Evolutionary conservation across 345 rosid species (phyloP).

Genomic region (Eutrema yunnanense): DNA sequence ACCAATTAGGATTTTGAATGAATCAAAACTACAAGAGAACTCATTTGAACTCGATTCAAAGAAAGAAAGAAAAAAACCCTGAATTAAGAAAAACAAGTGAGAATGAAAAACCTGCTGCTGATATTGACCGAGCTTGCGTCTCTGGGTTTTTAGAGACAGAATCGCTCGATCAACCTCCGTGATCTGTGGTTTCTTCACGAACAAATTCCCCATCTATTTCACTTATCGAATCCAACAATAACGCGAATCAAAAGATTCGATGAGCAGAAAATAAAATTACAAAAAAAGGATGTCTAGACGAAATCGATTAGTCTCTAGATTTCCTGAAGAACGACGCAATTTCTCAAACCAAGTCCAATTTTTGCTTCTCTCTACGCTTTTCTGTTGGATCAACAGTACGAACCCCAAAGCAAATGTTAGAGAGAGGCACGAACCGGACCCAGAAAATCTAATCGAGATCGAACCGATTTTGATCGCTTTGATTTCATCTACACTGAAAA

Average conservation of each 20-base stretch:
- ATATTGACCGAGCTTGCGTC: constrained; percentile 88
- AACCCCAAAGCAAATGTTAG: background rate
- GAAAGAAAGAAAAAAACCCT: background rate
- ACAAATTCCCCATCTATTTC: constrained; percentile 72
- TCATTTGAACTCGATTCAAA: constrained; percentile 1
- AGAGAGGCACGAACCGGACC: background rate
- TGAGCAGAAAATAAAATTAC: background rate
- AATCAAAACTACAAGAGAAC: background rate
- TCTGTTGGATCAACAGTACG: background rate
- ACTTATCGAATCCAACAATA: background rate
- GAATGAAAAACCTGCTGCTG: constrained; percentile 65
- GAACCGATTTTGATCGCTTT: background rate
- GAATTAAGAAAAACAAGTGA: background rate
- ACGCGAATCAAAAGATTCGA: background rate
- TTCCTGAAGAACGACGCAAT: background rate
- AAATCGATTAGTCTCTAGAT: background rate
- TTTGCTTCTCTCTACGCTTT: background rate
- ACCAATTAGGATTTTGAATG: background rate
- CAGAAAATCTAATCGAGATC: background rate
- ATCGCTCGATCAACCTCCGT: constrained; percentile 93
- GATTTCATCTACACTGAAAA: background rate
- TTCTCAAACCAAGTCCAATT: constrained; percentile 16
- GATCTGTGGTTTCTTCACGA: constrained; percentile 93
- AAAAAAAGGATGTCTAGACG: background rate
- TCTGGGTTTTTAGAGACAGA: constrained; percentile 93